These are phyloP conservation scores for Scedosporium boydii DNA, from an alignment of 2,329 filamentous ascomycete genomes.

Conservation along the genomic window DNA sequence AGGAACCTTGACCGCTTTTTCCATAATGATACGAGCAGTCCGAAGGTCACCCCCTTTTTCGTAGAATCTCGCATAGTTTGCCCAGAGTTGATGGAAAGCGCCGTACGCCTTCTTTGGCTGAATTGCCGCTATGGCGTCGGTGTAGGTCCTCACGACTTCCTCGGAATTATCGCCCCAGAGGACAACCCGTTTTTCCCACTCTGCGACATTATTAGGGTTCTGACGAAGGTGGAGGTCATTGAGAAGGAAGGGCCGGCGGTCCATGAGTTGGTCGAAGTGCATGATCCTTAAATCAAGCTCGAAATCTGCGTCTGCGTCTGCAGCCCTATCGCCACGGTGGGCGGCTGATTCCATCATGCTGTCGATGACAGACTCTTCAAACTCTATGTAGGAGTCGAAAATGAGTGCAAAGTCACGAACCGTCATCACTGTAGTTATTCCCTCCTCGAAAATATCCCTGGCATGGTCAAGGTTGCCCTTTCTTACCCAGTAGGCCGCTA, in stretches of 20 bases:
- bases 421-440: conserved; percentile 96
- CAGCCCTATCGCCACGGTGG: conserved; percentile 64
- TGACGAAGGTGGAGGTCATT: conserved; percentile 94
- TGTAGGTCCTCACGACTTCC: conserved; percentile 90
- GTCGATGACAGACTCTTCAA: conserved; percentile 91
- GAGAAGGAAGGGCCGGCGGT: conserved; percentile 85
- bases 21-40: conserved; percentile 86
- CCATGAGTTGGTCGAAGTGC: conserved; percentile 97
- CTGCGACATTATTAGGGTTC: conserved; percentile 89
- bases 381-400: conserved; percentile 93
- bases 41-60: conserved; percentile 76
- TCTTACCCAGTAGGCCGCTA: conserved; percentile 95
- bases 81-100: conserved; percentile 89
- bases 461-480: conserved; percentile 87
- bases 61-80: conserved; percentile 96
- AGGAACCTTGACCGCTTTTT: conserved; percentile 94
- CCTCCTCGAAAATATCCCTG: conserved; percentile 90
- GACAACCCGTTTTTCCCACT: conserved; percentile 96
- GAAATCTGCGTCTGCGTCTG: conserved; percentile 79
- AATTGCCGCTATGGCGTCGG: conserved; percentile 85
- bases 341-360: conserved; percentile 85
- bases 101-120: conserved; percentile 91
- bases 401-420: conserved; percentile 94
- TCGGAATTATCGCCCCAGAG: conserved; percentile 90
- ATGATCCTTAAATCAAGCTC: conserved; percentile 96